Base-by-base conservation (phyloP, 495 filamentous ascomycete genomes). In the Thozetella sp. region DNA sequence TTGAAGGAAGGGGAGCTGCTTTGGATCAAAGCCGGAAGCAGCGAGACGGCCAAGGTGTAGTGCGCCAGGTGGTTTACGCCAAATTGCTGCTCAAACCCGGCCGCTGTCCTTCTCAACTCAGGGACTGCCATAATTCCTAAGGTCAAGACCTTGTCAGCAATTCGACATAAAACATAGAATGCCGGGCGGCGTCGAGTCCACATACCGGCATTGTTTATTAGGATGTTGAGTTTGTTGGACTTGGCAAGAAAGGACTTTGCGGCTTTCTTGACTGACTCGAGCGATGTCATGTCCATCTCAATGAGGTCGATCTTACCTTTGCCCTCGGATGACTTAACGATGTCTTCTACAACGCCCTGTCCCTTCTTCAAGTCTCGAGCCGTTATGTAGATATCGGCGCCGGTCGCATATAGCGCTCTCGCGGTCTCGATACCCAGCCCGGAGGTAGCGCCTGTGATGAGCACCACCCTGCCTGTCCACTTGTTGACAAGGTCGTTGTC, bases 341-440 rank as follows among this genome's bases (percentile, higher is more conserved):
- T 57, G 17, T 67, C 69, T 1, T 66, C 62, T 1, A 77, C 52
- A 22, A 66, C 48, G 50, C 59, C 51, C 40, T 66, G 53, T 9
- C 69, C 77, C 53, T 75, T 79, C 13, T 63, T 52, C 10, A 71
- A 23, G 57, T 80, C 58, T 2, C 81, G 71, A 4, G 60, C 76
- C 0, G 71, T 71, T 1, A 81, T 63, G 57, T 66, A 82, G 1
- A 84, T 53, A 2, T 69, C 74, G 1, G 78, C 81, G 1, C 81
- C 81, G 0, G 81, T 84, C n/a, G 69, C 58, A 53, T 53, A 59
- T 6, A 84, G 57, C 0, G 81, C 78, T 24, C 71, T 70, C n/a
- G 73, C 79, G 0, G 78, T 82, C 61, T 83, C 78, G 55, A 82
- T 65, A 1, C 83, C 83, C 26, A 86, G 78, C 1, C 83, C 83